These are phyloP conservation scores for Diaporthe sp. DNA, from an alignment of 2,329 filamentous ascomycete species.

Conservation along the genomic window DNA sequence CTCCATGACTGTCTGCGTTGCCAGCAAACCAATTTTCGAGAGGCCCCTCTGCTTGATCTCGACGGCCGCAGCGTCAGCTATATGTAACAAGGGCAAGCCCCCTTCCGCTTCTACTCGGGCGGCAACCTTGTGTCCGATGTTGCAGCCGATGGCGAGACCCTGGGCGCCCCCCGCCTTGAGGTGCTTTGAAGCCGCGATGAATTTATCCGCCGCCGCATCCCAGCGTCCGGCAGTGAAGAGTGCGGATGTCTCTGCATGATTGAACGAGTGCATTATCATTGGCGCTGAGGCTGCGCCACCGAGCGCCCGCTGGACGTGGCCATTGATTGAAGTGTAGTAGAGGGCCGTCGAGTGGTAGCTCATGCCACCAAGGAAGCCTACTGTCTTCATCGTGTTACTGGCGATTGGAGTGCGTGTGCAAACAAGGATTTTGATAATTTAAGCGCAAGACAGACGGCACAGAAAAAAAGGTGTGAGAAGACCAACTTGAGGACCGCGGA, in stretches of 20 bases:
- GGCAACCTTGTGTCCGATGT: constrained; percentile 37
- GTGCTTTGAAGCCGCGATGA: constrained; percentile 46
- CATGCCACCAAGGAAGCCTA: constrained; percentile 39
- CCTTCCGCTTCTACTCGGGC: constrained; percentile 19
- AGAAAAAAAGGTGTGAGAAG: not conserved
- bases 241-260: constrained; percentile 31
- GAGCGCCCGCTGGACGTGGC: constrained; percentile 29
- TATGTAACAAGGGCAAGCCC: constrained; percentile 34
- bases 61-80: constrained; percentile 34
- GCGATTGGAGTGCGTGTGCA: too few species aligned
- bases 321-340: constrained; percentile 38
- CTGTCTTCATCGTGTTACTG: constrained; percentile 35
- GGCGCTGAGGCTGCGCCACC: constrained; percentile 34
- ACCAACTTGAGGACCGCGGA: too few species aligned
- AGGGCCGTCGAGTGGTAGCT: constrained; percentile 37
- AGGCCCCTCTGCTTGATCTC: constrained; percentile 23
- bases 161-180: constrained; percentile 36
- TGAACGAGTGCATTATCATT: constrained; percentile 38
- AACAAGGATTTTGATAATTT: not conserved
- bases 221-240: constrained; percentile 56
- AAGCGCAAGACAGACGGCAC: not conserved
- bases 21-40: constrained; percentile 33
- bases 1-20: constrained; percentile 37
- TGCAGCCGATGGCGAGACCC: constrained; percentile 37
- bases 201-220: constrained; percentile 53